Base-by-base conservation (phyloP, 805 yeast genomes). In the Sugiyamaella qingdaonensis region DNA sequence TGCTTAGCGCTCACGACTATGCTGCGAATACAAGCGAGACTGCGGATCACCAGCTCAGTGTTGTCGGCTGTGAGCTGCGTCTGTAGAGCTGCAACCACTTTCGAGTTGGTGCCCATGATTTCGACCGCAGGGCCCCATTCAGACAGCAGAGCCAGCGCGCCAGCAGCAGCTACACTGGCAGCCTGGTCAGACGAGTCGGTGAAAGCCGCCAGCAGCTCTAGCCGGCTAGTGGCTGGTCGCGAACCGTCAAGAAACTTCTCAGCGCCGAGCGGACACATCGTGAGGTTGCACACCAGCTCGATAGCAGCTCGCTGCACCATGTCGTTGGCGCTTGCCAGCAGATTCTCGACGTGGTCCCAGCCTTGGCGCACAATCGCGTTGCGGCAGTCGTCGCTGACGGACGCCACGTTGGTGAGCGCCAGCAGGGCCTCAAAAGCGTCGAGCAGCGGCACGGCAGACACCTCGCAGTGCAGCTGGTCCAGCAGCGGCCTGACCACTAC, bases 321-420 rank as follows among this genome's bases (percentile, higher is more conserved):
- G 0, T 68, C 60, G 50, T 79, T 76, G 32, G 76, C 74, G 53
- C 78, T 74, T 16, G 79, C 57, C 57, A 80, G 61, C 16, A 72
- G 59, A 29, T 65, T 64, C 54, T 77, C 80, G 11, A 84, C 72
- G 27, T 72, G 72, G 0, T 73, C 60, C 78, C 83, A 80, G 47
- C 74, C 69, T 5, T 70, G 64, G 2, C 71, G 65, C 44, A 68
- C 65, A 4, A 75, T 68, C 10, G 66, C 71, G 27, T 76, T 68
- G 9, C 75, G 73, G 34, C 73, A 66, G 11, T 66, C 67, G 3
- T 73, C 70, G 42, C 70, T 72, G 1, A 74, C 54, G 0, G 88
- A 75, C 0, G 88, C 78, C 7, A 85, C 58, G 65, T 86, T 87
- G 0, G 92, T 86, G 29, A 86, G 72, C 0, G 91, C 88, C 19